Percentiles rank a stretch among this genome's conserved stretches.
Conservation (phyloP, 2,329 filamentous ascomycete genomes). For the Pestalotiopsis fici region DNA sequence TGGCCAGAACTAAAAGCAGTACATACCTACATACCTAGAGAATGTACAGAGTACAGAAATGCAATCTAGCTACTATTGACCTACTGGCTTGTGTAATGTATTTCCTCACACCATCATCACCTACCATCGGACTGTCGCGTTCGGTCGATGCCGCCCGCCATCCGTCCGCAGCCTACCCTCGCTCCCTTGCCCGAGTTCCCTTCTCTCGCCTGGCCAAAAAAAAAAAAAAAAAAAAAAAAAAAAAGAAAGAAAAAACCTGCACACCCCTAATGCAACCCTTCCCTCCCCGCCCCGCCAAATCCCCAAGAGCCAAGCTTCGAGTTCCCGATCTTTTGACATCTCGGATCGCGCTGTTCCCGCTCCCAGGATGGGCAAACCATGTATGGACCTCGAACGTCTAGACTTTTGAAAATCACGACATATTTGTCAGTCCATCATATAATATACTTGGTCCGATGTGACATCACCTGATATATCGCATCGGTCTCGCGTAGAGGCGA, state of each 20-base stretch:
- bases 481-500: background rate
- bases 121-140: background rate
- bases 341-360: background rate
- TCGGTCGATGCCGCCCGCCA: slow-evolving; percentile 5
- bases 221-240: too few relatives aligned
- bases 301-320: background rate
- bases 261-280: background rate
- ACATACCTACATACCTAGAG: background rate
- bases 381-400: background rate
- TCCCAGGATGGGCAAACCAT: background rate
- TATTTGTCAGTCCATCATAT: background rate
- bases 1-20: too few relatives aligned
- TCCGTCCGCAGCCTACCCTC: background rate
- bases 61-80: too few relatives aligned
- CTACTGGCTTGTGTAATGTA: too few relatives aligned
- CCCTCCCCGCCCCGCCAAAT: background rate
- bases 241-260: background rate
- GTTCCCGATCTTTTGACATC: background rate
- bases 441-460: background rate
- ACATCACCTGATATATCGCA: background rate
- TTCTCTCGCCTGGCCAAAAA: background rate
- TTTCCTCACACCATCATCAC: too few relatives aligned
- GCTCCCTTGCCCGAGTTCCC: background rate
- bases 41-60: background rate
- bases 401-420: too few relatives aligned